Evolutionary conservation across 805 yeast species (phyloP).

Genomic region (Wickerhamiella spandovensis): DNA sequence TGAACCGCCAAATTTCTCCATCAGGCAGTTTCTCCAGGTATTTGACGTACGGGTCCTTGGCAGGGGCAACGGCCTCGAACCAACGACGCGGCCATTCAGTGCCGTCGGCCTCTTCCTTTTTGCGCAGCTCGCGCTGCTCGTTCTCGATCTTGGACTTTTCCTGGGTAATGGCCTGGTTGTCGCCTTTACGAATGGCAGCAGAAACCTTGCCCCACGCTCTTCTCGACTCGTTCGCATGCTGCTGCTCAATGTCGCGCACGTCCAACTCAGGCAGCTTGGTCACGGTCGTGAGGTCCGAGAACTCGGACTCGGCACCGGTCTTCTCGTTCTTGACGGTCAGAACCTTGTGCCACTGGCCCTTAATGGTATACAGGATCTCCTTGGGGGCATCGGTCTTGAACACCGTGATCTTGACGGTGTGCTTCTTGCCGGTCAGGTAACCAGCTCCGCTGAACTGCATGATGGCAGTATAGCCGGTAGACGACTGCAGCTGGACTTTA

Average conservation of each 20-base stretch:
- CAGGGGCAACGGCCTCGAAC: slow-evolving; percentile 36
- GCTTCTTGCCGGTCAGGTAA: slow-evolving; percentile 89
- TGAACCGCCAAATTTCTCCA: slow-evolving; percentile 19
- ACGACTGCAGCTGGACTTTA: slow-evolving; percentile 66
- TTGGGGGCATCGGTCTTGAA: slow-evolving; percentile 37
- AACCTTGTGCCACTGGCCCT: slow-evolving; percentile 78
- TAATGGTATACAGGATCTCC: slow-evolving; percentile 59
- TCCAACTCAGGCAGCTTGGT: slow-evolving; percentile 35
- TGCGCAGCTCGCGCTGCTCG: slow-evolving; percentile 70
- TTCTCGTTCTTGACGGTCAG: slow-evolving; percentile 40
- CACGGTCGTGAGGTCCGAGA: slow-evolving; percentile 24
- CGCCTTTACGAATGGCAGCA: slow-evolving; percentile 63
- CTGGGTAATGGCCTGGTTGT: slow-evolving; percentile 59
- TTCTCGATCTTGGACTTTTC: slow-evolving; percentile 74
- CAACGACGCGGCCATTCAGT: slow-evolving; percentile 66
- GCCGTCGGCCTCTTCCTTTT: slow-evolving; percentile 53
- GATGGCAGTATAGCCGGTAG: slow-evolving; percentile 53
- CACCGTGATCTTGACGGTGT: slow-evolving; percentile 77
- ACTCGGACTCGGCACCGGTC: slow-evolving; percentile 24
- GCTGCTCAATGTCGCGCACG: slow-evolving; percentile 75
- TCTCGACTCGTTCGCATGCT: slow-evolving; percentile 70
- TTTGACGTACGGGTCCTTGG: slow-evolving; percentile 8
- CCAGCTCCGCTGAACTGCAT: slow-evolving; percentile 87
- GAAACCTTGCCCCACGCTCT: slow-evolving; percentile 87
- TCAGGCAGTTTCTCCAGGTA: slow-evolving; percentile 6